These are phyloP conservation scores for Boletus tylopilopsis DNA, from an alignment of 768 basidiomycete genomes.

Conservation along the genomic window DNA sequence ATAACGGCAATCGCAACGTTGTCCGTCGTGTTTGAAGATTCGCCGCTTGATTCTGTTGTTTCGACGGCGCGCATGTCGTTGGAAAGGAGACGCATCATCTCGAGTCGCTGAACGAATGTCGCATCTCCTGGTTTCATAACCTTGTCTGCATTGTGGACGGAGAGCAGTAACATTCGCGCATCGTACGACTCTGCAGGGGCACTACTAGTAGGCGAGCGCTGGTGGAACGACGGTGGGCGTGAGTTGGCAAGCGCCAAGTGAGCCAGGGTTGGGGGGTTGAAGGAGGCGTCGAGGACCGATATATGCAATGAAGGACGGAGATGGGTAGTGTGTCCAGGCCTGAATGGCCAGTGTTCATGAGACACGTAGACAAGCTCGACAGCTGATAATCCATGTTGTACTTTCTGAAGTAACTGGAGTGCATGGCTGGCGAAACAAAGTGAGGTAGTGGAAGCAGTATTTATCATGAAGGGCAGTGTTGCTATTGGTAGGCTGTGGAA, in stretches of 20 bases:
- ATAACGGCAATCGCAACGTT: constrained; percentile 79
- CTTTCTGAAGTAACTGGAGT: constrained; percentile 18
- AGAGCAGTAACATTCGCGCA: constrained; percentile 74
- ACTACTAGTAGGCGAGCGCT: neutral
- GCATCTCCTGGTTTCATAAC: constrained; percentile 65
- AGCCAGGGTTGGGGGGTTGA: constrained; percentile 87
- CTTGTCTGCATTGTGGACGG: constrained; percentile 88
- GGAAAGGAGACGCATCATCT: constrained; percentile 81
- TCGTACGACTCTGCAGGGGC: constrained; percentile 43
- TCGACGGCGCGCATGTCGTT: constrained; percentile 34
- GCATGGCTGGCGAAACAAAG: constrained; percentile 22
- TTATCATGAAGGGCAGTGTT: constrained; percentile 4
- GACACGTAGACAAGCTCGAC: constrained; percentile 61
- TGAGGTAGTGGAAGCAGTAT: constrained; percentile 5
- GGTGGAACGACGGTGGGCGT: constrained; percentile 18
- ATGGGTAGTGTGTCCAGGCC: constrained; percentile 18
- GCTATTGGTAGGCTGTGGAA: no score
- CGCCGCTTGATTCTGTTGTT: neutral
- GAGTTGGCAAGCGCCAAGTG: constrained; percentile 74
- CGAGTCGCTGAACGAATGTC: constrained; percentile 69
- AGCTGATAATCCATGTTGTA: constrained; percentile 44
- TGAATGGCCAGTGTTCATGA: constrained; percentile 65
- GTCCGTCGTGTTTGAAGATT: constrained; percentile 2
- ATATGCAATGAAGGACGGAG: constrained; percentile 40
- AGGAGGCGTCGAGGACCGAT: constrained; percentile 85